Evolutionary conservation across 371 early-diverging fungal species (phyloP), one percentile per base, ranked within the genome.

Genomic region (Saksenaea vasiformis): DNA sequence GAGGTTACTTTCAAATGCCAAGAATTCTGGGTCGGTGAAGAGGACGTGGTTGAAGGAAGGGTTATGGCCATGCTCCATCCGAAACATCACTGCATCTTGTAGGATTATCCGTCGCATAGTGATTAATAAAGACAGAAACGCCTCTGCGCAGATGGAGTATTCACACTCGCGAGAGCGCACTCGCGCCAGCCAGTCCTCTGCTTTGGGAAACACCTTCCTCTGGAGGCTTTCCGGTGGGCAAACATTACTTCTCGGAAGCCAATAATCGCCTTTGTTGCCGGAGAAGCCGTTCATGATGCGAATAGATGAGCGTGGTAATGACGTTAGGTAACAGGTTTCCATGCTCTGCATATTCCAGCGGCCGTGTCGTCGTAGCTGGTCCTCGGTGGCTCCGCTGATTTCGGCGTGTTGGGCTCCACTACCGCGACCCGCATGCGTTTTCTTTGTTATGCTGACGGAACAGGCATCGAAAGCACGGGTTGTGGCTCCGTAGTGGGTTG

Each of bases 321-420:
- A 54, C 5, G 54, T 54, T 8, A 54, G 54, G 13, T 54, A 54
- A 13, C 24, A 54, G 5, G 31, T 26, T 54, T 28, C 54, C 27
- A 54, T 54, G 24, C 27, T 54, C 24, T 54, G 54, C 54, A 54
- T 54, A 24, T 26, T 54, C 54, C 54, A 54, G 5, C 54, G 54
- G 9, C 54, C 54, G 13, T 24, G 54, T 1, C 54, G 24, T 3
- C 24, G 54, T 15, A 54, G n/a, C 31, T 54, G 54, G 27, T 54
- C 24, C 13, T 54, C 54, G 14, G 27, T 54, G 15, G 31, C 54
- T 9, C 54, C 54, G 24, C 24, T 26, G 31, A 54, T 54, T 14
- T 54, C 31, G 4, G 54, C 54, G 24, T 54, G 24, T 7, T 31
- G 27, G 1, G 13, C 31, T 14, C 56, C 56, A 34, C 31, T 56